Evolutionary conservation across 176 grass and related monocot genomes (phyloP), one percentile per base, ranked within the genome.

Genomic region (Stipa capillata): DNA sequence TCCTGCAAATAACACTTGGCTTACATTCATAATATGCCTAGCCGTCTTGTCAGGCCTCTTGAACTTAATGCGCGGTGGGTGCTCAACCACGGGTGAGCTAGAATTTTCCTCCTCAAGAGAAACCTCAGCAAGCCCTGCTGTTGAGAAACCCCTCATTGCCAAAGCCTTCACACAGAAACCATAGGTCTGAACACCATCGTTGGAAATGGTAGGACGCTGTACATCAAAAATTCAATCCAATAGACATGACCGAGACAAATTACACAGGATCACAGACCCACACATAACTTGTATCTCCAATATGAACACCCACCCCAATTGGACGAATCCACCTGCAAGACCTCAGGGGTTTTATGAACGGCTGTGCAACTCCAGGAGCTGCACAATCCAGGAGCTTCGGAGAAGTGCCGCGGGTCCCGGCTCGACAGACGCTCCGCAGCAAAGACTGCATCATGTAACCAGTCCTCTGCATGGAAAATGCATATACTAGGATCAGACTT

Each of bases 11-110:
- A 34, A 35, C 35, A 36, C 44, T 58, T 51, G 14, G 60, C 79
- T 90, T 81, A 94, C 94, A 64, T 91, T 94, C 95, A 97, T 94
- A 50, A 94, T 92, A 33, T 97, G 89, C 28, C 91, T 97, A 3
- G 91, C 94, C 13, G 85, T 97, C 81, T 97, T 94, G 86, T 98
- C 92, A 17, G 87, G 91, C 37, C 92, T 90, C 86, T 94, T 97
- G 59, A 97, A 97, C 77, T 94, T 97, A 27, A 97, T 89, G 23
- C 68, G 69, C 0, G 42, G 83, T 28, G 89, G 91, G 35, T 74
- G 82, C 44, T 94, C 91, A 42, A 83, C 29, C 4, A 41, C 70
- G 79, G 81, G 81, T 68, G 77, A 73, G 79, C 29, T 65, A 35
- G 75, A 56, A 60, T 43, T 76, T 58, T 94, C 69, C n/a, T n/a